phyloP scores from a whole-genome alignment of 108 stramenopile genomes.

The Pseudonitzschia multistriata region DNA sequence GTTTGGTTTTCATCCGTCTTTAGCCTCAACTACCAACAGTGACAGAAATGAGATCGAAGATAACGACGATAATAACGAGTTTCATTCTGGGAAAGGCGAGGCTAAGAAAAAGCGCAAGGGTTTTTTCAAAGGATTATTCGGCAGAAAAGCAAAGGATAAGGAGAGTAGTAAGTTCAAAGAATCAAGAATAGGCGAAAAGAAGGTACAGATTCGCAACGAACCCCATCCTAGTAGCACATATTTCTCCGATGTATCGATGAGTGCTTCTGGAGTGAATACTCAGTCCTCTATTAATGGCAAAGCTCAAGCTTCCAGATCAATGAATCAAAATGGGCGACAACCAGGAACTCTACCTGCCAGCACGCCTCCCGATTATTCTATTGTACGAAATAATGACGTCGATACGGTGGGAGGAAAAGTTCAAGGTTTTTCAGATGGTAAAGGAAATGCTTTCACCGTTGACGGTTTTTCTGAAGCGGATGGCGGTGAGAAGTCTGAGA shows the following conservation, averaged over 20 bases:
- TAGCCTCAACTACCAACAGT: background rate
- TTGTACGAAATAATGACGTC: background rate
- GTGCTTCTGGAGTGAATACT: background rate
- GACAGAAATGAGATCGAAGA: background rate
- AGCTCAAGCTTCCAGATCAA: background rate
- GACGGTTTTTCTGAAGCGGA: too few species aligned
- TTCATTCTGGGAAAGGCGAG: background rate
- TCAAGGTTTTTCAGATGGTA: too few species aligned
- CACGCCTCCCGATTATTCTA: background rate
- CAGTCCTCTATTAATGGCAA: background rate
- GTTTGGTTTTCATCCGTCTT: background rate
- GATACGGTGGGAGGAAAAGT: too few species aligned
- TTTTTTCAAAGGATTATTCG: slow-evolving; percentile 33
- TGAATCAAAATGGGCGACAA: background rate
- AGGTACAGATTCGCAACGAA: background rate
- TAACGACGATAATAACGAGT: background rate
- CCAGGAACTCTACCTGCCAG: background rate
- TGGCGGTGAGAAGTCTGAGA: background rate
- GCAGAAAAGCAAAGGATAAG: slow-evolving; percentile 29
- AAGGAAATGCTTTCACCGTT: too few species aligned
- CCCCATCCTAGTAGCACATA: background rate
- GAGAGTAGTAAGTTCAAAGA: background rate
- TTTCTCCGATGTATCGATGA: background rate
- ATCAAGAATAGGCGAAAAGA: background rate
- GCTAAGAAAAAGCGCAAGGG: slow-evolving; percentile 29